Conservation (phyloP, 495 filamentous ascomycete genomes). For the Neurospora africana region DNA sequence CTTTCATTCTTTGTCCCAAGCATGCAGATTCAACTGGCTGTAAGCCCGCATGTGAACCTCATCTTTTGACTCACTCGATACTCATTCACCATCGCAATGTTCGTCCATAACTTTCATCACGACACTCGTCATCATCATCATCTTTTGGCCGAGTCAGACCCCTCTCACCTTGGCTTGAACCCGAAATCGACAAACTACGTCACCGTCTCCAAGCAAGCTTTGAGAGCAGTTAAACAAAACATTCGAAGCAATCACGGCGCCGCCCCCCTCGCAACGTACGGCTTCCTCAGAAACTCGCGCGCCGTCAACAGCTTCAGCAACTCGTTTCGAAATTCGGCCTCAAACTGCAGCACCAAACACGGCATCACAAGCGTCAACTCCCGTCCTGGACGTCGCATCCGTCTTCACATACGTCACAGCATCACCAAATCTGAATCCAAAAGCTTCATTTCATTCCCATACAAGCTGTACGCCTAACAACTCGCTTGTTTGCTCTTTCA, state of each 20-base stretch:
- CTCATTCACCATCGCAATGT: background rate
- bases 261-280: background rate
- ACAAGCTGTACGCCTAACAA: background rate
- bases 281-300: background rate
- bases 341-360: background rate
- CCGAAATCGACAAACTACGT: background rate
- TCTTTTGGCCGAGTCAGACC: background rate
- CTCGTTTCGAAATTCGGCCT: background rate
- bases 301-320: background rate
- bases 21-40: background rate
- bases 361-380: background rate
- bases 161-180: background rate
- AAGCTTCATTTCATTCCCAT: background rate
- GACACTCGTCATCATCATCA: background rate
- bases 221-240: background rate
- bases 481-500: background rate
- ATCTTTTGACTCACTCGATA: background rate
- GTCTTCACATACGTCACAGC: background rate
- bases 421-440: background rate
- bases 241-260: background rate
- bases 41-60: background rate
- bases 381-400: background rate
- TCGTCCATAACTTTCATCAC: background rate
- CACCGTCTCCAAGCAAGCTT: background rate
- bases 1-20: background rate